phyloP scores from a whole-genome alignment of 805 yeast species.

The Schwanniomyces occidentalis region DNA sequence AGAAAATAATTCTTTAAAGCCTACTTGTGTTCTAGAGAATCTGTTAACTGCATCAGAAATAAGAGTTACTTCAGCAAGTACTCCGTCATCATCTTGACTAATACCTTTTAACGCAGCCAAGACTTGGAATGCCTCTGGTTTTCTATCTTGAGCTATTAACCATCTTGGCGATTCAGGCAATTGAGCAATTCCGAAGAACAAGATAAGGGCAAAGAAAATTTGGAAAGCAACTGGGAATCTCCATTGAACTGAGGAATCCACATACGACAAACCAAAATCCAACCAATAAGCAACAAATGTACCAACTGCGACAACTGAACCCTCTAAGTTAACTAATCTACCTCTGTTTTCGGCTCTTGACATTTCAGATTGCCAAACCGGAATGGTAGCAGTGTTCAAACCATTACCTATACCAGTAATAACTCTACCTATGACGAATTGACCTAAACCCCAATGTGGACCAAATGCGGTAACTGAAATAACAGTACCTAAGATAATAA shows the following conservation, averaged over 20 bases:
- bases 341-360: conserved; percentile 45
- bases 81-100: conserved; percentile 36
- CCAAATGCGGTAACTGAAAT: conserved; percentile 38
- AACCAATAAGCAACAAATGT: conserved; percentile 70
- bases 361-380: conserved; percentile 49
- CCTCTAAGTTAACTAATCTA: conserved; percentile 41
- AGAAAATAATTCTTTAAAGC: conserved; percentile 43
- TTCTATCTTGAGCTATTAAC: conserved; percentile 51
- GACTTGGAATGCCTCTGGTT: conserved; percentile 33
- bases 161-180: conserved; percentile 77
- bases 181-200: conserved; percentile 41
- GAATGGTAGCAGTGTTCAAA: conserved; percentile 44
- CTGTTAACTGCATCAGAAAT: conserved; percentile 52
- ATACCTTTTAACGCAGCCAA: conserved; percentile 42
- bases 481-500: conserved; percentile 42
- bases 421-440: conserved; percentile 62
- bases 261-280: conserved; percentile 65
- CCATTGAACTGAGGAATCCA: conserved; percentile 45
- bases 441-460: conserved; percentile 58
- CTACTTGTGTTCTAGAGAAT: conserved; percentile 45
- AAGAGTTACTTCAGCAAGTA: conserved; percentile 45
- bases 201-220: conserved; percentile 52
- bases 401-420: conserved; percentile 48
- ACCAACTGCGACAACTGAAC: conserved; percentile 64
- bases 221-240: conserved; percentile 58